A percentile compares a stretch with the other conserved stretches of the same genome.
These are phyloP conservation scores for Yarrowia sp. DNA, from an alignment of 805 yeast species.

Conservation along the genomic window DNA sequence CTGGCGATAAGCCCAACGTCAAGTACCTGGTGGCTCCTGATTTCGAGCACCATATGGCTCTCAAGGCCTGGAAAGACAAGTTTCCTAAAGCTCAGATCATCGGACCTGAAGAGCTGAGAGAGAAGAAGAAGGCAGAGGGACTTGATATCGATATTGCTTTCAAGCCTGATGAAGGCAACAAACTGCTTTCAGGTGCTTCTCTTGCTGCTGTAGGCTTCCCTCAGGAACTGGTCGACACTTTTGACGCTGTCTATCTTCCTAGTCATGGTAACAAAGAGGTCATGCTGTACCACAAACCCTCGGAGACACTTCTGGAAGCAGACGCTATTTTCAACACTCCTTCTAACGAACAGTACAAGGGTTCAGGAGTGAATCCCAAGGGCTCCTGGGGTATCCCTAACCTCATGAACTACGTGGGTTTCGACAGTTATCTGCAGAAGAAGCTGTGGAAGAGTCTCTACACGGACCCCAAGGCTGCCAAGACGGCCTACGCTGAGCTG, in stretches of 20 bases:
- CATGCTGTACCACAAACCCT: conserved; percentile 56
- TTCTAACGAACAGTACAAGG: conserved; percentile 30
- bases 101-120: conserved; percentile 54
- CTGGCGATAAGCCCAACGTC: conserved; percentile 42
- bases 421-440: conserved; percentile 20
- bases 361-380: conserved; percentile 6
- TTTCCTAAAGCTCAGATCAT: conserved; percentile 58
- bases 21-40: conserved; percentile 64
- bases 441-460: not conserved
- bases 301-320: conserved; percentile 62
- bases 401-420: conserved; percentile 30
- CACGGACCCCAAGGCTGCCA: conserved; percentile 1
- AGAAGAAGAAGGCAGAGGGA: conserved; percentile 10
- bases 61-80: conserved; percentile 57
- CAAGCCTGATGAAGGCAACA: conserved; percentile 18
- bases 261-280: conserved; percentile 66
- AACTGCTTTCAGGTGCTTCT: conserved; percentile 9
- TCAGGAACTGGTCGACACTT: conserved; percentile 52
- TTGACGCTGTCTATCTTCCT: conserved; percentile 65
- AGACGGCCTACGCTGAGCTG: not conserved
- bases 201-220: conserved; percentile 44
- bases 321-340: conserved; percentile 37
- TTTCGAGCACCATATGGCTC: conserved; percentile 69
- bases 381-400: conserved; percentile 25
- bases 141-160: conserved; percentile 22